Evolutionary conservation across 371 early-diverging fungal species (phyloP), one percentile per base, ranked within the genome.

Genomic region (Mortierella sp.): DNA sequence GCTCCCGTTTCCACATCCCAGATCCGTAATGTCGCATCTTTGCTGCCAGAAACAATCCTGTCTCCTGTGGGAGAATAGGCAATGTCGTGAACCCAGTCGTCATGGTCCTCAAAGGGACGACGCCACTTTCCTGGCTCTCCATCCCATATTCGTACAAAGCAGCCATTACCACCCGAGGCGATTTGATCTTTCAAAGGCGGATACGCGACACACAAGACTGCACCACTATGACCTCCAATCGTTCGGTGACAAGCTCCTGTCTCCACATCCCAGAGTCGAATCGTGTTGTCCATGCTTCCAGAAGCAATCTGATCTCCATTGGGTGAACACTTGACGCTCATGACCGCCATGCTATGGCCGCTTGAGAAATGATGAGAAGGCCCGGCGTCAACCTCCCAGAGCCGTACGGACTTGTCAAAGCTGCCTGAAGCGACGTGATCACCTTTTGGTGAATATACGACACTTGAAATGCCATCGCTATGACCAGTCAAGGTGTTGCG

Each of bases 371-470:
- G 45, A 13, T 18, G 8, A 26, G 26, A 27, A 0, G 23, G 3
- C 12, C 47, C 47, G 18, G 57, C 30, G 8, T 16, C 19, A 19
- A 19, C n/a, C 13, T 59, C 19, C 59, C 61, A 59, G 5, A 61
- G 41, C 23, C 61, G 61, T 19, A 52, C 52, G 3, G 61, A 28
- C 30, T 43, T 42, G 21, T 51, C 61, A 6, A 23, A 9, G 14
- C 60, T 41, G 21, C 50, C 31, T 21, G 60, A 59, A 8, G 51
- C 51, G 30, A 59, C 23, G 39, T 59, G 49, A 12, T 45, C 24
- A 16, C 60, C 60, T 13, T 27, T 50, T 2, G 60, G 60, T 8
- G 55, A 39, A 31, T n/a, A n/a, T n/a, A n/a, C n/a, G n/a, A n/a
- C n/a, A 7, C 24, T 23, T 13, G 12, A 10, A 48, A 19, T 34